phyloP scores from a whole-genome alignment of 768 basidiomycete species.

The Termitomyces sp. region DNA sequence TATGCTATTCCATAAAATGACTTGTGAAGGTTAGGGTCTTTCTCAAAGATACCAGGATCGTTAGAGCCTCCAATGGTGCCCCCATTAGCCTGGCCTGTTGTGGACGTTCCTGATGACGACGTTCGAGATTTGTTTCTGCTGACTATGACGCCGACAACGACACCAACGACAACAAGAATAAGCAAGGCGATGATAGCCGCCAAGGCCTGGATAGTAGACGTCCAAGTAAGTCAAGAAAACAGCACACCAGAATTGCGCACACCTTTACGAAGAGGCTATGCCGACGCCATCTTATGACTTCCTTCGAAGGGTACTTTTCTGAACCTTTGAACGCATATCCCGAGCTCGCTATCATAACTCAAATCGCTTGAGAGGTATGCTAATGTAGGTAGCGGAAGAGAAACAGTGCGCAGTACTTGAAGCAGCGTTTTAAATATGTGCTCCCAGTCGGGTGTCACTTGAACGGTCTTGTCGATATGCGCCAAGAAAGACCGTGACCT shows the following conservation, averaged over 20 bases:
- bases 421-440: not conserved
- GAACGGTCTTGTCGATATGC: not conserved
- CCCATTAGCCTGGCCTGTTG: constrained; percentile 6
- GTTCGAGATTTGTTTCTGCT: constrained; percentile 42
- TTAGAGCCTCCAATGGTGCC: constrained; percentile 17
- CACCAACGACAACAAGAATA: constrained; percentile 48
- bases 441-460: constrained; percentile 2
- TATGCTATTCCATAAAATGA: constrained; percentile 88
- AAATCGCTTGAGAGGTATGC: not conserved
- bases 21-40: constrained; percentile 62
- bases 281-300: not conserved
- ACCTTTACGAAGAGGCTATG: not conserved
- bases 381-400: not conserved
- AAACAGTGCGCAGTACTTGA: constrained; percentile 3
- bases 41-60: constrained; percentile 71
- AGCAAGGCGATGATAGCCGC: constrained; percentile 43
- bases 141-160: constrained; percentile 63
- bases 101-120: constrained; percentile 11
- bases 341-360: not conserved
- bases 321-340: not conserved
- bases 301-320: not conserved
- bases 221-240: not conserved
- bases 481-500: too few relatives aligned
- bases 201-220: constrained; percentile 45
- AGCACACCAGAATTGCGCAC: not conserved